Percentiles rank a stretch among this genome's conserved stretches.
Conservation (phyloP, 2,329 filamentous ascomycete species). For the Fusarium albosuccineum region DNA sequence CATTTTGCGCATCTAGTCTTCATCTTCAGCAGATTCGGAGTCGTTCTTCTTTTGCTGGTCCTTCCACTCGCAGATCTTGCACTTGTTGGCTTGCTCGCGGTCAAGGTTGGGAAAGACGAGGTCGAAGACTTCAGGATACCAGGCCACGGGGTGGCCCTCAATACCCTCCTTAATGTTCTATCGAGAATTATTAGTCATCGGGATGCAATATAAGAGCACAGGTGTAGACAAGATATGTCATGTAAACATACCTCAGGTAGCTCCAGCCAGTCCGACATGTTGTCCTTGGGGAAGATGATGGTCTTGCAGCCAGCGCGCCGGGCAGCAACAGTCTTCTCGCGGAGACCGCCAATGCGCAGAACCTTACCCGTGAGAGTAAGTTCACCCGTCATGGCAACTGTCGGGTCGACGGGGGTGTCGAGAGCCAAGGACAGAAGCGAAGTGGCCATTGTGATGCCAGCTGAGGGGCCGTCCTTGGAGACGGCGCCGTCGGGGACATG, state of each 20-base stretch:
- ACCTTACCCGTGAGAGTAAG: conserved; percentile 98
- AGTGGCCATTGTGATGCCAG: conserved; percentile 98
- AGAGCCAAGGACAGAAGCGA: conserved; percentile 88
- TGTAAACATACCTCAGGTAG: conserved; percentile 85
- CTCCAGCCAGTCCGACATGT: conserved; percentile 97
- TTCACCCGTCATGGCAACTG: conserved; percentile 97
- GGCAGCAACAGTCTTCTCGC: conserved; percentile 98
- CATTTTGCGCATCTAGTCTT: conserved; percentile 47
- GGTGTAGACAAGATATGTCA: background rate
- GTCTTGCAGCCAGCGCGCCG: conserved; percentile 91
- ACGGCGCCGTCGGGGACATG: conserved; percentile 98
- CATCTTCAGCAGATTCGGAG: conserved; percentile 52
- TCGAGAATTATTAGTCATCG: conserved; percentile 24
- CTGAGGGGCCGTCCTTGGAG: conserved; percentile 92
- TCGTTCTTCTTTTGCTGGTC: conserved; percentile 58
- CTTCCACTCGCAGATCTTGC: conserved; percentile 72
- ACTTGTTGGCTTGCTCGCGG: conserved; percentile 77
- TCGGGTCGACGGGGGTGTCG: conserved; percentile 81
- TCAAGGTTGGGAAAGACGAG: conserved; percentile 89
- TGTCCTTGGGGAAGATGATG: conserved; percentile 95
- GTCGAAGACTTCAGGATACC: conserved; percentile 95
- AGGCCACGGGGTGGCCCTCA: conserved; percentile 88
- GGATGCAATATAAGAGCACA: conserved; percentile 1
- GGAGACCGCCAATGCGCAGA: conserved; percentile 89
- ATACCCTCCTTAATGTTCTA: conserved; percentile 99